Base-by-base conservation (phyloP, 768 basidiomycete species). In the Rhodotorula kratochvilovae region DNA sequence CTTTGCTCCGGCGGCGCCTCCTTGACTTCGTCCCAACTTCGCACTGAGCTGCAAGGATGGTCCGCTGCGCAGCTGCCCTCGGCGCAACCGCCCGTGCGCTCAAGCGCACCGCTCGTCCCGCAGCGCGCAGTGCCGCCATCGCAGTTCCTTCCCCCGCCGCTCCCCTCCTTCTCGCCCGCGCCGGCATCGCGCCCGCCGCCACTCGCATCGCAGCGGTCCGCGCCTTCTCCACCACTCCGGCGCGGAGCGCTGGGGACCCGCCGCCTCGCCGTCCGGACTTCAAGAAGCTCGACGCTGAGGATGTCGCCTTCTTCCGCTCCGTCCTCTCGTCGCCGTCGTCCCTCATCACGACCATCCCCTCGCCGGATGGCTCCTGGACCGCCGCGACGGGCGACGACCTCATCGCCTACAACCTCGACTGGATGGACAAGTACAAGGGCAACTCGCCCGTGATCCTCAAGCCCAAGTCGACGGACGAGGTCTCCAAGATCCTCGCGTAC, bases 391-490 rank as follows among this genome's bases (percentile, higher is more conserved):
- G 25, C 15, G 81, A 79, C 17, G 94, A 96, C 73, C 85, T 98
- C 39, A 83, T 84, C 6, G 83, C 82, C 4, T 95, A 85, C 84
- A 98, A 99, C 80, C 82, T 85, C 74, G 95, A 99, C 80, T 76
- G 76, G 76, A 72, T 74, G 70, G 88, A 89, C 77, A 95, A 95
- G 80, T 98, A 93, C 80, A 85, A 84, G 64, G 96, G 95, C n/a
- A 81, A 83, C 27, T 87, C 91, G 16, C 87, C 87, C 25, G 89
- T 92, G 36, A 90, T 99, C 21, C 83, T 98, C 62, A 91, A 89
- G 79, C 96, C 96, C 11, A 90, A 88, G 76, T 87, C 90, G 3
- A 90, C 91, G 0, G 82, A 90, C 71, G 88, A 99, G 82, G 92
- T 98, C 79, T 89, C 89, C 80, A 83, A 89, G 75, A 89, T 97